Conservation (phyloP, 345 rosid genomes). For the Draba incana region DNA sequence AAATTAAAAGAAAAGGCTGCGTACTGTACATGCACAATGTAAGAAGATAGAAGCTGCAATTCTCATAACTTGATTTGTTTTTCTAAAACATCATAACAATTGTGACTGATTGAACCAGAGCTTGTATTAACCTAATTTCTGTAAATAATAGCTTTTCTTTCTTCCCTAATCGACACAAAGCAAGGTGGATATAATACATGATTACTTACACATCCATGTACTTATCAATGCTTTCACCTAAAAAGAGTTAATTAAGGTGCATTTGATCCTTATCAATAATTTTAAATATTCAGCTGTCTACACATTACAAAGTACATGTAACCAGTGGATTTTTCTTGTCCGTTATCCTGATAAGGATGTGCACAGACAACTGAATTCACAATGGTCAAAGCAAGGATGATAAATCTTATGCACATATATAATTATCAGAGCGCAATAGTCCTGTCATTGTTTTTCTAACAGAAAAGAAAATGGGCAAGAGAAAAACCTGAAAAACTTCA, state of each 20-base stretch:
- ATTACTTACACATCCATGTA: neutral
- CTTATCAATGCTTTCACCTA: neutral
- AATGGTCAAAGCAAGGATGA: neutral
- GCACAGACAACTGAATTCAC: neutral
- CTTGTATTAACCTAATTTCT: neutral
- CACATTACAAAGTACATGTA: no score
- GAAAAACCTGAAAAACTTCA: slow-evolving; percentile 81
- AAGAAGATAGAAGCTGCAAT: slow-evolving; percentile 10
- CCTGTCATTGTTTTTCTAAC: neutral
- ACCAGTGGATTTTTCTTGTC: no score
- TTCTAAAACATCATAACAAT: neutral
- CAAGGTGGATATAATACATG: neutral
- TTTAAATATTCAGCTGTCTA: neutral
- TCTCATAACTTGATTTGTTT: neutral
- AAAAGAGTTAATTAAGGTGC: no score
- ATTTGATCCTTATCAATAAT: no score
- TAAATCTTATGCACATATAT: neutral
- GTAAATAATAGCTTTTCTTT: no score
- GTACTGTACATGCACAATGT: slow-evolving; percentile 3
- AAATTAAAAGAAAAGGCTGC: slow-evolving; percentile 8
- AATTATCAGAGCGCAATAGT: slow-evolving; percentile 4
- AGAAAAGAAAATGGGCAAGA: neutral
- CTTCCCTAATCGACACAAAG: neutral
- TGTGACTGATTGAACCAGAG: neutral
- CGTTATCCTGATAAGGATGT: no score